Conservation (phyloP, 345 rosid species). For the Geranium rotundifolium region DNA sequence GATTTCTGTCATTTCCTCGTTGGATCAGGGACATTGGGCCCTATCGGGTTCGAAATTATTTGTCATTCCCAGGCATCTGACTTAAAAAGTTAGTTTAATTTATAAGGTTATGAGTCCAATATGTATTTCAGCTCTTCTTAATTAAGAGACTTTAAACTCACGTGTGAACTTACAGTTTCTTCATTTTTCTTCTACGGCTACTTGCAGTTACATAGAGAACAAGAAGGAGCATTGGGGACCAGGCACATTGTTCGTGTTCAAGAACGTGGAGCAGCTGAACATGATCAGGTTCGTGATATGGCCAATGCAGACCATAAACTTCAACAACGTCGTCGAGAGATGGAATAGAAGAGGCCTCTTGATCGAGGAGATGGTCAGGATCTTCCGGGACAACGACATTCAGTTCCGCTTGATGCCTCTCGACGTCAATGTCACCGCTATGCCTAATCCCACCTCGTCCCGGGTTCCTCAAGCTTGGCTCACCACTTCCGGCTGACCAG, state of each 20-base stretch:
- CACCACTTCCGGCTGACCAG: background rate
- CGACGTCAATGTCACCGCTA: conserved; percentile 42
- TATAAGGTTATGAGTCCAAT: too few species aligned
- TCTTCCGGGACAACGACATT: conserved; percentile 59
- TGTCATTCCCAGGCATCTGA: too few species aligned
- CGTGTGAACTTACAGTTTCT: too few species aligned
- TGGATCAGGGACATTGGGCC: too few species aligned
- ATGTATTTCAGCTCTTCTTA: too few species aligned
- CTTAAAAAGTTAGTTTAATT: too few species aligned
- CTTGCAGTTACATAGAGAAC: conserved; percentile 43
- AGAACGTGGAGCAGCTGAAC: conserved; percentile 42
- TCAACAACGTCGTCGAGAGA: conserved; percentile 53
- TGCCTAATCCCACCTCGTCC: conserved; percentile 31
- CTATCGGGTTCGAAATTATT: too few species aligned
- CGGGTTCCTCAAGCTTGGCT: conserved; percentile 24
- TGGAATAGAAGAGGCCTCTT: conserved; percentile 42
- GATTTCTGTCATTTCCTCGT: too few species aligned
- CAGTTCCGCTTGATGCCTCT: conserved; percentile 55
- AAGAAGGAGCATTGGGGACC: conserved; percentile 74
- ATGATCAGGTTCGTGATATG: conserved; percentile 50
- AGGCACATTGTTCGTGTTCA: conserved; percentile 34
- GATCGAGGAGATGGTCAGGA: conserved; percentile 58
- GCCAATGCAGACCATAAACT: conserved; percentile 54
- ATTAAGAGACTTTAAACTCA: too few species aligned
- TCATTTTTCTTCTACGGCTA: too few species aligned